Conservation (phyloP, 305 asterid genomes). For the Petunia hybrid region DNA sequence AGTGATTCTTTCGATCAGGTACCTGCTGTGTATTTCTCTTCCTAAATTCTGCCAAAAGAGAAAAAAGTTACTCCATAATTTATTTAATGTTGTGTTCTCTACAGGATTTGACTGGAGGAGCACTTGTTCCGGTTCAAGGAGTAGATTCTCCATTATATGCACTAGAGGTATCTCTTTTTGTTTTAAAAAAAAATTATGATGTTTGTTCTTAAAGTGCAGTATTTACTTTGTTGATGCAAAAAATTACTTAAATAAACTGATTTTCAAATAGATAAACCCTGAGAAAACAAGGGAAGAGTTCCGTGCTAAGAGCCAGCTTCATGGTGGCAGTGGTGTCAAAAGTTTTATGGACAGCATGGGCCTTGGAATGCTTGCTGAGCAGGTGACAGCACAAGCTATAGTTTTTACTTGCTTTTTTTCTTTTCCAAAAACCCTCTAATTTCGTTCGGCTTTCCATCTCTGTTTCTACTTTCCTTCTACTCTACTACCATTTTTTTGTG, state of each 20-base stretch:
- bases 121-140: constrained; percentile 75
- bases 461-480: constrained; percentile 5
- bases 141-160: constrained; percentile 78
- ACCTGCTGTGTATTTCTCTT: constrained; percentile 23
- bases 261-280: constrained; percentile 61
- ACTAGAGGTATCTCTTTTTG: constrained; percentile 59
- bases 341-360: constrained; percentile 76
- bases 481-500: not conserved
- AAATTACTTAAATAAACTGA: constrained; percentile 16
- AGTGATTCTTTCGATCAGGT: constrained; percentile 88
- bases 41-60: not conserved
- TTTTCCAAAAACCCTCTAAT: not conserved
- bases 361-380: constrained; percentile 65
- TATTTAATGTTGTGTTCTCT: not conserved
- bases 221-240: constrained; percentile 25
- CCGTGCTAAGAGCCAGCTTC: constrained; percentile 46
- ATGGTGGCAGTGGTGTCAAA: constrained; percentile 54
- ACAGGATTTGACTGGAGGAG: constrained; percentile 79
- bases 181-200: not conserved
- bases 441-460: not conserved
- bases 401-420: not conserved
- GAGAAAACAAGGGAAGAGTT: constrained; percentile 67
- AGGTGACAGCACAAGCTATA: constrained; percentile 52
- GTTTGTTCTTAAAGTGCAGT: constrained; percentile 27
- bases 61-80: not conserved